Evolutionary conservation across 768 basidiomycete species (phyloP), one percentile per base, ranked within the genome.

Genomic region (Tulasnella sp.): DNA sequence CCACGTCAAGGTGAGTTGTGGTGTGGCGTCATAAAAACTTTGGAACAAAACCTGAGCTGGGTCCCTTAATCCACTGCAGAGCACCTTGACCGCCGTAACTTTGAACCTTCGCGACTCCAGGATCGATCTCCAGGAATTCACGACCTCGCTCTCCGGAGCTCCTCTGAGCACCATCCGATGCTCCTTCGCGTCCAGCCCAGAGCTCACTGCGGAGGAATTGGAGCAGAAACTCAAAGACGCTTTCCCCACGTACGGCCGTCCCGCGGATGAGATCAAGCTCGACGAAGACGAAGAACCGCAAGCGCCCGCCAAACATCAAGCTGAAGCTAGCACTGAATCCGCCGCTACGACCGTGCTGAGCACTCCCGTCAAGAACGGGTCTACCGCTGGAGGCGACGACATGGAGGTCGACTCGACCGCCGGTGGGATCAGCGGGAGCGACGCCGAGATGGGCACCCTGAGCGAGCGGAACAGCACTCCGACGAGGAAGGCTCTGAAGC

Each of bases 361-460:
- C 34, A 65, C 64, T n/a, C 64, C 64, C 35, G 64, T 65, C 64
- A 65, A 36, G 35, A 65, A 65, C 12, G 32, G 32, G 12, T 12
- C n/a, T 12, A 44, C n/a, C 19, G n/a, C 52, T n/a, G 64, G 22
- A 34, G 16, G 11, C 3, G 34, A 36, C 19, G 64, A 65, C 22
- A 65, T 65, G 64, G 64, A 65, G 19, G 9, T 65, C 5, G 64
- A 65, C 22, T 36, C 64, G 9, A 65, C 64, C 52, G 22, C 64
- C n/a, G 64, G 34, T 9, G 64, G 39, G 35, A 36, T 36, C 19
- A 44, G 41, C 37, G 40, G 47, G 12, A 29, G 69, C 37, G 69
- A 70, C 34, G 69, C 47, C 34, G 69, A 70, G 44, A 70, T 70
- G 69, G 67, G 67, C 16, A 44, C 41, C n/a, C 67, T 67, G 17